phyloP scores from a whole-genome alignment of 495 filamentous ascomycete genomes.

The Choiromyces venosus region DNA sequence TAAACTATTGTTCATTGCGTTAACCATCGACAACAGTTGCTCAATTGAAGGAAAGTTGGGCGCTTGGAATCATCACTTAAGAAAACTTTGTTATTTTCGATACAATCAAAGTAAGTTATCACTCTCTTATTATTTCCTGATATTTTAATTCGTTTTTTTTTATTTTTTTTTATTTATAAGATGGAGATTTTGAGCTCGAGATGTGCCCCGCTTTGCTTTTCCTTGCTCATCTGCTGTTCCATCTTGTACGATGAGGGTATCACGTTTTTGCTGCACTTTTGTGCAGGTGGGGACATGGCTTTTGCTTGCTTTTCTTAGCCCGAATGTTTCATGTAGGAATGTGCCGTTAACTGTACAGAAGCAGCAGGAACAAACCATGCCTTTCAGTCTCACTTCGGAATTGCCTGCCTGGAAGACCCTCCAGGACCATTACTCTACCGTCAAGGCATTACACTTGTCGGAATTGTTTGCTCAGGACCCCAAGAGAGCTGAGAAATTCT shows the following conservation, averaged over 20 bases:
- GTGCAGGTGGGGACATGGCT: not conserved
- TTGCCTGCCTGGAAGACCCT: constrained; percentile 80
- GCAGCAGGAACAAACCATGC: constrained; percentile 28
- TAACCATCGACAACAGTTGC: not conserved
- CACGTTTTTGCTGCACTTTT: not conserved
- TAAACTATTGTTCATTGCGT: not conserved
- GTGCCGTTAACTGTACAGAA: constrained; percentile 5
- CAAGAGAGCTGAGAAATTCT: constrained; percentile 83
- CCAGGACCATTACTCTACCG: constrained; percentile 79
- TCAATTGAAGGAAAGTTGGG: not conserved
- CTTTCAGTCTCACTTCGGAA: constrained; percentile 70
- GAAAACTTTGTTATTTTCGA: not conserved
- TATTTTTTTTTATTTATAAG: not conserved
- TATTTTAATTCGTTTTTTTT: not conserved
- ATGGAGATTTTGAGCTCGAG: not conserved
- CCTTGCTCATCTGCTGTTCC: not conserved
- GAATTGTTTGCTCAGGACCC: constrained; percentile 87
- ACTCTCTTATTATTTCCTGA: not conserved
- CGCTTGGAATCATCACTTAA: not conserved
- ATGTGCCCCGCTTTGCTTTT: not conserved
- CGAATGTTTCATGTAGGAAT: not conserved
- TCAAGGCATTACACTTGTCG: constrained; percentile 84
- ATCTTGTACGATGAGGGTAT: not conserved
- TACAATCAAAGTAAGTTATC: not conserved
- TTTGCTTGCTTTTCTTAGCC: not conserved